Evolutionary conservation across 2,329 filamentous ascomycete species (phyloP).

Genomic region (Colletotrichum viniferum): DNA sequence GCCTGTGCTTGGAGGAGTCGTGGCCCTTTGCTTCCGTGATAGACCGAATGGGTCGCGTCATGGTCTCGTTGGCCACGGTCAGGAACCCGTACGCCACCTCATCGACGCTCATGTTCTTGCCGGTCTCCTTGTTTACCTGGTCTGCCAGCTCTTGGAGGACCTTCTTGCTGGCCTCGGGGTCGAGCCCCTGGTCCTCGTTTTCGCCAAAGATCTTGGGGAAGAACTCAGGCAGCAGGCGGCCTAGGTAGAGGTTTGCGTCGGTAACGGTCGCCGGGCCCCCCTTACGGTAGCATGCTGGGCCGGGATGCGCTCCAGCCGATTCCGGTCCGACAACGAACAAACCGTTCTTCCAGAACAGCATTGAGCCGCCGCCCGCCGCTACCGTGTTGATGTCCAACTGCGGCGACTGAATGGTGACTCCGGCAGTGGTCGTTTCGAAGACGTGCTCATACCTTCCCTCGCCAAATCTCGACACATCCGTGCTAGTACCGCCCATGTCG

Average conservation of each 20-base stretch:
- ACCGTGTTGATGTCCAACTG: slow-evolving; percentile 96
- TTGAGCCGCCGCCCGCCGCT: slow-evolving; percentile 84
- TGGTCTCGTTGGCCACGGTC: slow-evolving; percentile 88
- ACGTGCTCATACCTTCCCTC: slow-evolving; percentile 89
- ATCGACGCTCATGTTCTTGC: slow-evolving; percentile 74
- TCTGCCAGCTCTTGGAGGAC: slow-evolving; percentile 78
- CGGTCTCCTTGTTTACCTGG: slow-evolving; percentile 78
- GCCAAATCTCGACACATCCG: slow-evolving; percentile 87
- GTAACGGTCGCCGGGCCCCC: slow-evolving; percentile 91
- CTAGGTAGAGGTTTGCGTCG: slow-evolving; percentile 87
- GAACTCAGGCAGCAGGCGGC: slow-evolving; percentile 84
- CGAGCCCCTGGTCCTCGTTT: slow-evolving; percentile 82
- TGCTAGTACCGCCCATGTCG: slow-evolving; percentile 94
- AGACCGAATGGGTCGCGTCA: slow-evolving; percentile 88
- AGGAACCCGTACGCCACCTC: slow-evolving; percentile 90
- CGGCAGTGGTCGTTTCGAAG: slow-evolving; percentile 91
- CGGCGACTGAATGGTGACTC: slow-evolving; percentile 91
- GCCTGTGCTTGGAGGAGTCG: slow-evolving; percentile 86
- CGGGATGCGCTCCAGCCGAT: slow-evolving; percentile 86
- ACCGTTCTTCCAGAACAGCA: slow-evolving; percentile 86
- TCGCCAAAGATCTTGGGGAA: slow-evolving; percentile 96
- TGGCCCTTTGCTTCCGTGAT: slow-evolving; percentile 92
- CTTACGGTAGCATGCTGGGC: slow-evolving; percentile 90
- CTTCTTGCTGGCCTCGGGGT: slow-evolving; percentile 75
- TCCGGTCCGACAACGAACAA: slow-evolving; percentile 91